A percentile compares a stretch with the other conserved stretches of the same genome.
These are phyloP conservation scores for Dactylellina leptospora DNA, from an alignment of 2,329 filamentous ascomycete species.

Conservation along the genomic window DNA sequence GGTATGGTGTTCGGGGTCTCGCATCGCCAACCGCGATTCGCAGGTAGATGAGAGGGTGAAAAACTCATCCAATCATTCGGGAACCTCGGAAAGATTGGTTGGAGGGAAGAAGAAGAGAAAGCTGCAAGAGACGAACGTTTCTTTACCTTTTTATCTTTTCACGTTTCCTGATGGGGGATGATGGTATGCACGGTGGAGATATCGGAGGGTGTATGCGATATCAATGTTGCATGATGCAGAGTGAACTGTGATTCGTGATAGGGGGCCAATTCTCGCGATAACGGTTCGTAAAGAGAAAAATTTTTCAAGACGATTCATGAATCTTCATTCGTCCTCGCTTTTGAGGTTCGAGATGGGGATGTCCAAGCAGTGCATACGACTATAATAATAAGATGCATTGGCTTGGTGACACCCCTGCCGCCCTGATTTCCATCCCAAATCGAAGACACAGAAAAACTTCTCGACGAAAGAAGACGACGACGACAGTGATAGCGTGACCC, in stretches of 20 bases:
- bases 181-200: slow-evolving; percentile 9
- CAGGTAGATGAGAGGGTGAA: no score
- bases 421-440: slow-evolving; percentile 34
- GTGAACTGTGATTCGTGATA: slow-evolving; percentile 37
- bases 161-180: background rate
- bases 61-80: background rate
- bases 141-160: no score
- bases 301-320: no score
- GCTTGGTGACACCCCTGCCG: slow-evolving; percentile 1
- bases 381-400: background rate
- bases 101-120: background rate
- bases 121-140: no score
- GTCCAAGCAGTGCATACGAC: no score
- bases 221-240: slow-evolving; percentile 25
- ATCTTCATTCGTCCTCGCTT: no score
- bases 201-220: slow-evolving; percentile 19
- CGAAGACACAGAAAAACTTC: no score
- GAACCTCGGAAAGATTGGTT: background rate
- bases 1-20: slow-evolving; percentile 21
- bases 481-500: no score
- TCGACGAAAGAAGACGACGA: no score
- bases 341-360: no score
- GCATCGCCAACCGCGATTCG: no score
- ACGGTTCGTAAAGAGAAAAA: background rate
- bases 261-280: background rate